These are phyloP conservation scores for Colletotrichum sp. DNA, from an alignment of 2,329 filamentous ascomycete species.

Conservation along the genomic window DNA sequence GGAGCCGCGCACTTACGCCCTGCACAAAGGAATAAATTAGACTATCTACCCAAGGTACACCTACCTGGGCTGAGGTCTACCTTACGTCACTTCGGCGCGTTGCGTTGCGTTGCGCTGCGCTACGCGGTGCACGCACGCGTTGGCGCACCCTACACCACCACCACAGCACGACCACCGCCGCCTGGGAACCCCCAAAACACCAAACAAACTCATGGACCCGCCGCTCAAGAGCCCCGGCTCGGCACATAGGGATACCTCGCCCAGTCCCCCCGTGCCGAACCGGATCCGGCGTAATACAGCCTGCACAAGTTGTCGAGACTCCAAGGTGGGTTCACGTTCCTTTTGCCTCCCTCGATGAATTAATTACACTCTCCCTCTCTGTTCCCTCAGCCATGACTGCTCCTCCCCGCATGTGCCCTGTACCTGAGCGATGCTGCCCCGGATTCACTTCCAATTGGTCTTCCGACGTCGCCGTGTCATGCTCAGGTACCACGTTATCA, in stretches of 20 bases:
- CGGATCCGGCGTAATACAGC: constrained; percentile 35
- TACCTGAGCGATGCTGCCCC: background rate
- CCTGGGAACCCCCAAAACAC: background rate
- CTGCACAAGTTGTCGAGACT: constrained; percentile 34
- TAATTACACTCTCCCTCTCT: background rate
- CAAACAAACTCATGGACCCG: constrained; percentile 12
- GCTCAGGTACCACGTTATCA: background rate
- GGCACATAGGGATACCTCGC: constrained; percentile 6
- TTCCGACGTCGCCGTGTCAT: background rate
- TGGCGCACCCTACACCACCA: background rate
- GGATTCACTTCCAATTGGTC: constrained; percentile 9
- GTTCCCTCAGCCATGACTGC: background rate
- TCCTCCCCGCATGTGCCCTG: background rate
- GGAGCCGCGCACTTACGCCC: background rate
- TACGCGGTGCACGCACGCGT: background rate
- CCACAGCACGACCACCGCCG: background rate
- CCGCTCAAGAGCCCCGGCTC: constrained; percentile 18
- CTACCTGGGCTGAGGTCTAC: background rate
- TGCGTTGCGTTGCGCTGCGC: background rate
- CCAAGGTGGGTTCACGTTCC: constrained; percentile 36
- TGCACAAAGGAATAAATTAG: background rate
- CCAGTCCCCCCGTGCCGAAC: constrained; percentile 21
- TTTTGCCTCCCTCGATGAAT: background rate
- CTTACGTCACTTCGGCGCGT: background rate
- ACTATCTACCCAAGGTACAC: background rate